These are phyloP conservation scores for Canna indica DNA, from an alignment of 176 grass and related monocot species.

Conservation along the genomic window DNA sequence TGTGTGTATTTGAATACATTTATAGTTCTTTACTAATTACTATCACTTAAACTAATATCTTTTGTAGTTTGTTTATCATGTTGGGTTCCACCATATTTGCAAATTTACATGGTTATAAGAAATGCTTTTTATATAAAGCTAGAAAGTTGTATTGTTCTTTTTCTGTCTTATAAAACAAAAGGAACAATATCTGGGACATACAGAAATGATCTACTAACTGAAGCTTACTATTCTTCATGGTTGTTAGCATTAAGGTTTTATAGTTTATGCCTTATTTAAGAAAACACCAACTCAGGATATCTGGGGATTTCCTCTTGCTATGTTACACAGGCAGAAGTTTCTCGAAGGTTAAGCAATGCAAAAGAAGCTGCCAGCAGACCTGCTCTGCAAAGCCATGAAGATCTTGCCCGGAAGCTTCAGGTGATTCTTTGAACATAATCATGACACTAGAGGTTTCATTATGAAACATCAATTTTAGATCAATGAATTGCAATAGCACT, in stretches of 20 bases:
- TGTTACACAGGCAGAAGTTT: conserved; percentile 57
- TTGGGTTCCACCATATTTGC: no score
- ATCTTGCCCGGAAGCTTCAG: conserved; percentile 93
- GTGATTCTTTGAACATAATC: conserved; percentile 22
- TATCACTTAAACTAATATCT: background rate
- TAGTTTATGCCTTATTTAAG: background rate
- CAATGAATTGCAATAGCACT: background rate
- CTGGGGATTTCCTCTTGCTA: background rate
- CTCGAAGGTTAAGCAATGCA: conserved; percentile 64
- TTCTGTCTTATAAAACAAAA: background rate
- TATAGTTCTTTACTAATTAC: background rate
- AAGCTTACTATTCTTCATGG: background rate
- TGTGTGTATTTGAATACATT: background rate
- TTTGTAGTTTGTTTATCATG: background rate
- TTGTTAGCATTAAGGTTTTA: background rate
- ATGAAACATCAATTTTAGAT: background rate
- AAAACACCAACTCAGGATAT: background rate
- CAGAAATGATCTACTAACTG: background rate
- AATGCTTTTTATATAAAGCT: background rate
- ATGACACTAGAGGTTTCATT: background rate
- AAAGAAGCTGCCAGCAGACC: conserved; percentile 67
- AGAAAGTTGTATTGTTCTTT: background rate
- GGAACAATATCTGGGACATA: background rate
- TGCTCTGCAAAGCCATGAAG: conserved; percentile 68
- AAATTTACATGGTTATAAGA: no score